These are phyloP conservation scores for Akanthomyces lecanii DNA, from an alignment of 2,329 filamentous ascomycete genomes.

Conservation along the genomic window DNA sequence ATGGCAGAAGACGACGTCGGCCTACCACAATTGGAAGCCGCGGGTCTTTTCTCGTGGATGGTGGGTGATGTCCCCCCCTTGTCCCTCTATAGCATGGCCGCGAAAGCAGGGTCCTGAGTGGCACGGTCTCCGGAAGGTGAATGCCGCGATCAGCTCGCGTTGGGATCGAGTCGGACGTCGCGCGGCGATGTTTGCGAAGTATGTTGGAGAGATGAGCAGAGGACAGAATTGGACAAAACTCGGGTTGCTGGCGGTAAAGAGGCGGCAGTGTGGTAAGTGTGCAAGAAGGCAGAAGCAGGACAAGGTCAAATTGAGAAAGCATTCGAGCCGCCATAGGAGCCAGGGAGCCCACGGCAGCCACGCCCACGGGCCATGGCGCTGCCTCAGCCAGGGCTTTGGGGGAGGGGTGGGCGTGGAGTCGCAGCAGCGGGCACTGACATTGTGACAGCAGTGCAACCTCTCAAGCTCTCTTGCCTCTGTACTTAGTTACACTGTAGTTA, in stretches of 20 bases:
- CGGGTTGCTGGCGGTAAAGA: background rate
- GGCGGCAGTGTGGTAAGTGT: background rate
- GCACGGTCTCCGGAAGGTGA: background rate
- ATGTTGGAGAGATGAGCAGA: background rate
- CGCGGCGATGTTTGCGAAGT: background rate
- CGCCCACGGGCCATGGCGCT: background rate
- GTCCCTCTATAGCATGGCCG: conserved; percentile 9
- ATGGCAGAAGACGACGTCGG: background rate
- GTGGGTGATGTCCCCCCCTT: conserved; percentile 1
- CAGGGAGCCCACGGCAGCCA: background rate
- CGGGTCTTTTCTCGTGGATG: background rate
- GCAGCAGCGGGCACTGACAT: too few relatives aligned
- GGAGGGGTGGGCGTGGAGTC: background rate
- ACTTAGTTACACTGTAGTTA: too few relatives aligned
- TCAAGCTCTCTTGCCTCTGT: too few relatives aligned
- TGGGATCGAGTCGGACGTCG: background rate
- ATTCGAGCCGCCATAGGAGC: conserved; percentile 3
- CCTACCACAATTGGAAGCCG: background rate
- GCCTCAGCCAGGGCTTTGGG: background rate
- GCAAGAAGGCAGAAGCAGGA: background rate
- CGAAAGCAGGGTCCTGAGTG: background rate
- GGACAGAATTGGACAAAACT: background rate
- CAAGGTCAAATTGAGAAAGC: background rate
- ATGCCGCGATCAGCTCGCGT: background rate
- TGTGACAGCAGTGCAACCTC: too few relatives aligned